Evolutionary conservation across 441 rosid genomes (phyloP).

Genomic region (Gossypium gossypioides): DNA sequence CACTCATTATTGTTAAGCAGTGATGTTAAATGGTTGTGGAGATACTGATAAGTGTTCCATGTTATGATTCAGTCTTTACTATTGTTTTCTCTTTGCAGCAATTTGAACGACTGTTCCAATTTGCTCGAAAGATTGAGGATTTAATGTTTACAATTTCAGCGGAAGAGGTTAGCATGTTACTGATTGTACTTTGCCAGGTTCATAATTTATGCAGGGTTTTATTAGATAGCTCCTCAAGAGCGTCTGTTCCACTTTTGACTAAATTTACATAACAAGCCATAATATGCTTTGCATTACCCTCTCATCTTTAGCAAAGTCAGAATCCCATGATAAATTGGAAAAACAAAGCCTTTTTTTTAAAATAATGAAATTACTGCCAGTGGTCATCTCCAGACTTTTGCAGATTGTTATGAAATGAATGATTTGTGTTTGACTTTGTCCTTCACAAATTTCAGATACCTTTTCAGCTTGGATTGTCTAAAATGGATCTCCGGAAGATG

Average conservation of each 20-base stretch:
- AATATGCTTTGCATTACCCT: background rate
- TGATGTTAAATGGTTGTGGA: background rate
- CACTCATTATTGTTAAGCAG: background rate
- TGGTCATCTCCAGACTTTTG: background rate
- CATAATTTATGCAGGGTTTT: slow-evolving; percentile 1
- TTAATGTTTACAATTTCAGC: slow-evolving; percentile 88
- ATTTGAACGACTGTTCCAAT: slow-evolving; percentile 90
- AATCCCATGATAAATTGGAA: background rate
- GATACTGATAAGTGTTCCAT: background rate
- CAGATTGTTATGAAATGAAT: slow-evolving; percentile 4
- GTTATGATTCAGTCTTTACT: slow-evolving; percentile 10
- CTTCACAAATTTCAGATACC: slow-evolving; percentile 54
- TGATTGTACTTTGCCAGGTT: background rate
- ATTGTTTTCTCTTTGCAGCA: slow-evolving; percentile 48
- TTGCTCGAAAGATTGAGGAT: slow-evolving; percentile 83
- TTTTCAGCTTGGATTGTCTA: slow-evolving; percentile 89
- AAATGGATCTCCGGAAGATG: slow-evolving; percentile 88
- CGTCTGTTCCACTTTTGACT: background rate
- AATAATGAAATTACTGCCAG: background rate
- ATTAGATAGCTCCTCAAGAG: slow-evolving; percentile 2
- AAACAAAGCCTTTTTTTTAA: background rate
- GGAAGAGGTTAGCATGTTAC: slow-evolving; percentile 62
- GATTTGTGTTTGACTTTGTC: background rate
- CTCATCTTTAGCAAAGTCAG: background rate
- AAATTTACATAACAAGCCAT: background rate